Evolutionary conservation across 148 eudicot genomes (phyloP).

Genomic region (Hydrangea macrophylla): DNA sequence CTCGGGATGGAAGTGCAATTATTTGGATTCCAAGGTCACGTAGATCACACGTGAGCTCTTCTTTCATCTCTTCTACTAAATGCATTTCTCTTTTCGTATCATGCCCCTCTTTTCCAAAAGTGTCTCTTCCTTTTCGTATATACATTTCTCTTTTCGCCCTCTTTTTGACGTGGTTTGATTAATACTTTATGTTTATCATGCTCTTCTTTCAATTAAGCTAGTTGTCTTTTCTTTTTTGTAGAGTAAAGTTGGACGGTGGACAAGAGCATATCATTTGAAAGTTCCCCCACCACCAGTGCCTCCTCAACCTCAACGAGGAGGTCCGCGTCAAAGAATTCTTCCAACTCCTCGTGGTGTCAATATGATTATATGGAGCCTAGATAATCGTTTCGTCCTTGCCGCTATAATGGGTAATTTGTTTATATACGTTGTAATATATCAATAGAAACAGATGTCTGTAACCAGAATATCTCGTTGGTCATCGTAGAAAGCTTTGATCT

Average conservation of each 20-base stretch:
- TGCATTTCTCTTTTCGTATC: not conserved
- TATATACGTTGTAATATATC: not conserved
- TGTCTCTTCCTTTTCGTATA: too few relatives aligned
- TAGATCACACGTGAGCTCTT: slow-evolving; percentile 79
- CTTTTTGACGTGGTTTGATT: too few relatives aligned
- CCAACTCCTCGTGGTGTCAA: slow-evolving; percentile 97
- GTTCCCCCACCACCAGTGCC: slow-evolving; percentile 95
- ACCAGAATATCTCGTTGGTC: not conserved
- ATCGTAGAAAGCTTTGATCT: not conserved
- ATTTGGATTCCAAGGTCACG: slow-evolving; percentile 97
- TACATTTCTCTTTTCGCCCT: too few relatives aligned
- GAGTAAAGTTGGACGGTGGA: slow-evolving; percentile 88
- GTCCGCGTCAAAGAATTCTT: slow-evolving; percentile 85
- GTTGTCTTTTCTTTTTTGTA: slow-evolving; percentile 21
- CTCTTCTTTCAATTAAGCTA: not conserved
- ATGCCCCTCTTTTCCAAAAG: not conserved
- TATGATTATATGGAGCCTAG: slow-evolving; percentile 96
- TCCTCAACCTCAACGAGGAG: slow-evolving; percentile 84
- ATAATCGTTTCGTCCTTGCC: slow-evolving; percentile 95
- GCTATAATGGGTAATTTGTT: slow-evolving; percentile 86
- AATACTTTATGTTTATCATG: not conserved
- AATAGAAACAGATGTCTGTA: not conserved
- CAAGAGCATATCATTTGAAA: slow-evolving; percentile 86
- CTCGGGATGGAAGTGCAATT: slow-evolving; percentile 97
- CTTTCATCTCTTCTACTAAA: not conserved